Conservation (phyloP, 1,139 yeast genomes). For the Sporopachydermia cereana region DNA sequence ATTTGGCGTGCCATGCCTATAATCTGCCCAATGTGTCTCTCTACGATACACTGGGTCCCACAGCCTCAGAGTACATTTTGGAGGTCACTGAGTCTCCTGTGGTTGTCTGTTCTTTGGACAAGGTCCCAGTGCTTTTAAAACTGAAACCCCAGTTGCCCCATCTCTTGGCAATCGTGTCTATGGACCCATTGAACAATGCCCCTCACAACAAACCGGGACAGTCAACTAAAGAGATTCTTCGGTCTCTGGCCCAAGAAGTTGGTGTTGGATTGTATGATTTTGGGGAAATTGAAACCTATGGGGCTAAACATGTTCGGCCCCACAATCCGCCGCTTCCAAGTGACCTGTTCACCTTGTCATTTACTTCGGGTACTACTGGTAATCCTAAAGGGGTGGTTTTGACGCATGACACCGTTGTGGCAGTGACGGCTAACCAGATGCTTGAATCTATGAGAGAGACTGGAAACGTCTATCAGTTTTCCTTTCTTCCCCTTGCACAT, state of each 20-base stretch:
- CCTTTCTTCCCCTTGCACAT: constrained; percentile 41
- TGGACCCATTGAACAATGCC: constrained; percentile 37
- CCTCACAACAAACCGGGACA: constrained; percentile 15
- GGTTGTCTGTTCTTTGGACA: constrained; percentile 37
- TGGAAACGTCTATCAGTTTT: constrained; percentile 10
- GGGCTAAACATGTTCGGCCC: constrained; percentile 35
- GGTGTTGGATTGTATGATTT: constrained; percentile 34
- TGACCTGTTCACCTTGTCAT: constrained; percentile 45
- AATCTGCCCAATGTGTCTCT: constrained; percentile 46
- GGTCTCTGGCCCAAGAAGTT: constrained; percentile 23
- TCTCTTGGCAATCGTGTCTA: constrained; percentile 36
- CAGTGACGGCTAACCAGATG: constrained; percentile 20
- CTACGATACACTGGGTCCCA: constrained; percentile 54
- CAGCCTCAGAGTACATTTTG: constrained; percentile 46
- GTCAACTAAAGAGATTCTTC: constrained; percentile 19
- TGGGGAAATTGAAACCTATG: constrained; percentile 42
- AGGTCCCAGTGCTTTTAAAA: constrained; percentile 31
- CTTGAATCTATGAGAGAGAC: constrained; percentile 9
- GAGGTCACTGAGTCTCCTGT: constrained; percentile 46
- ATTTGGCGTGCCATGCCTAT: constrained; percentile 43
- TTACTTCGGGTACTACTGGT: constrained; percentile 33
- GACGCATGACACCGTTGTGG: constrained; percentile 24
- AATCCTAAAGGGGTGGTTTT: constrained; percentile 31
- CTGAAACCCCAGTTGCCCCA: constrained; percentile 27
- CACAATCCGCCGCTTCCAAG: constrained; percentile 42